Base-by-base conservation (phyloP, 768 basidiomycete species). In the Podaxis sp. region DNA sequence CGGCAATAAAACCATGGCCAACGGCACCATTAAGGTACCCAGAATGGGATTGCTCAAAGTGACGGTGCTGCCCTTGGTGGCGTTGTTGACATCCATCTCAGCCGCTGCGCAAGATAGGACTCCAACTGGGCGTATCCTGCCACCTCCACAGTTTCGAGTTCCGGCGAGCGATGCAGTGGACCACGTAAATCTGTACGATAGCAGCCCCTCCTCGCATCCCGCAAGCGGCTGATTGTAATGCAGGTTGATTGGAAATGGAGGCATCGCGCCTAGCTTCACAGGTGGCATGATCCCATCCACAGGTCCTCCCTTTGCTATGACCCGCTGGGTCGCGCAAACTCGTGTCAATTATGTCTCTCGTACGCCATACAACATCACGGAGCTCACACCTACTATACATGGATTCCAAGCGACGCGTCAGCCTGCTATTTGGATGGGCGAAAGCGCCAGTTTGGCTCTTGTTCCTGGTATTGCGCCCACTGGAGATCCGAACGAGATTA, bases 401-500 rank as follows among this genome's bases (percentile, higher is more conserved):
- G 91, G 91, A 1, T 91, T 92, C 64, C 83, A 88, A 44, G 90
- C 82, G 6, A 92, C 91, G 0, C 85, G 90, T 55, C 91, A 91
- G 65, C 90, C 91, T 7, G 91, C 91, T 0, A 91, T 93, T 37
- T 92, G 90, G 91, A 92, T 93, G 90, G 91, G 87, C 1, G 89
- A 90, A 65, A 88, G 84, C 62, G 88, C 80, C 0, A 80, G 82
- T 50, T 80, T 85, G 2, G 76, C 81, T 4, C 75, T 90, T 23
- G 77, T 79, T n/a, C 87, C 89, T 11, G 88, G 88, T 4, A 68
- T 76, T 3, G 71, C 75, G 58, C 21, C 50, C 2, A 53, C 51
- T 2, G 50, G 40, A 16, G 28, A 54, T 16, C 51, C 38, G 1
- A 18, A 1, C n/a, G 51, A 52, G 42, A 23, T 60, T 18, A 60